Conservation (phyloP, 768 basidiomycete species). For the Serpula lacrymans region DNA sequence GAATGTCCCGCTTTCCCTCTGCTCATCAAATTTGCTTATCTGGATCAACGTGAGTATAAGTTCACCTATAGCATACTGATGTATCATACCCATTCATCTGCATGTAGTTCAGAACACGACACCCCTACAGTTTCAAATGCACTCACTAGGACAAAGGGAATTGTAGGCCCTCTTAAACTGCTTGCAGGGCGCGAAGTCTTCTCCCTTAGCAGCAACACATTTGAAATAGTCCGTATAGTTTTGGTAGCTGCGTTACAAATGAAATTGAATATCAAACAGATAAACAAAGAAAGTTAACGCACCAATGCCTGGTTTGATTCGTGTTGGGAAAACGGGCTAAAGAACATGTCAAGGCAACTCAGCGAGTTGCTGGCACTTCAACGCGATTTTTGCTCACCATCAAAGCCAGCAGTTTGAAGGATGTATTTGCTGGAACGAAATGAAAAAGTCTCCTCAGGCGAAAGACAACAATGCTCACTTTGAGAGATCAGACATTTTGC, state of each 20-base stretch:
- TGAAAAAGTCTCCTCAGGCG: constrained; percentile 6
- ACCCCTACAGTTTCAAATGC: constrained; percentile 4
- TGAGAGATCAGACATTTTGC: constrained; percentile 60
- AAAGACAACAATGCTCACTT: constrained; percentile 38
- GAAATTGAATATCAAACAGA: constrained; percentile 3
- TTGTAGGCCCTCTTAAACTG: constrained; percentile 96
- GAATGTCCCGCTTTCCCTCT: constrained; percentile 91
- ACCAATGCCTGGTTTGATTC: constrained; percentile 98
- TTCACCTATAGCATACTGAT: too few relatives aligned
- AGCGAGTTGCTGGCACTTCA: constrained; percentile 1
- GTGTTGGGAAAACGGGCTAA: constrained; percentile 85
- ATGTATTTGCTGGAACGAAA: constrained; percentile 64
- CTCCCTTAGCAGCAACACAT: constrained; percentile 94
- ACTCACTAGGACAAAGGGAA: constrained; percentile 96
- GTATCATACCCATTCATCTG: constrained; percentile 93
- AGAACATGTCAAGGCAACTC: constrained; percentile 11
- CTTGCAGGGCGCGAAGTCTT: constrained; percentile 97
- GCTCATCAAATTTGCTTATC: constrained; percentile 91
- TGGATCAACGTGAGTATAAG: too few relatives aligned
- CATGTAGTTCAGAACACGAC: constrained; percentile 11
- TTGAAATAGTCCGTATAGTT: constrained; percentile 99
- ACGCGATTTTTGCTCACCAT: constrained; percentile 47
- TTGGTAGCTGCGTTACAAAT: constrained; percentile 61
- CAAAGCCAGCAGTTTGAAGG: constrained; percentile 94
- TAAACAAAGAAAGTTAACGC: constrained; percentile 19